Evolutionary conservation across 257 asterid species (phyloP).

Genomic region (Scutellaria galericulata): DNA sequence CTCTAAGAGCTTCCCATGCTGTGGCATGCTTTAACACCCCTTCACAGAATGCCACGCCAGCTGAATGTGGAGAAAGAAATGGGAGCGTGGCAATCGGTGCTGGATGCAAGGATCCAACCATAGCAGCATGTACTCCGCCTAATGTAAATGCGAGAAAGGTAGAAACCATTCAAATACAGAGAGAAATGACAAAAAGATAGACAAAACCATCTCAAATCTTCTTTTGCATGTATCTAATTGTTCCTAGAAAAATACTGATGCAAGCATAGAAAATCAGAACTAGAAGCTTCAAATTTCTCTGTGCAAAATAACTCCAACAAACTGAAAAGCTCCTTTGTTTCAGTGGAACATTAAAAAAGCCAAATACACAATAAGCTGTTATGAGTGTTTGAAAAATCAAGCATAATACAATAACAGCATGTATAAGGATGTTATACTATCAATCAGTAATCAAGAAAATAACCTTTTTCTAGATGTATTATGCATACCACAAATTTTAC

Average conservation of each 20-base stretch:
- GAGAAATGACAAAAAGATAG: not conserved
- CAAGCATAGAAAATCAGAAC: not conserved
- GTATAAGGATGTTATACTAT: not conserved
- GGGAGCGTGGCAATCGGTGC: constrained; percentile 93
- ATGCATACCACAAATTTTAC: not conserved
- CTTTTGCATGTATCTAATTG: no score
- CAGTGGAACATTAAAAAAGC: not conserved
- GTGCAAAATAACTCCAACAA: no score
- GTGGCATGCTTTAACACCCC: constrained; percentile 91
- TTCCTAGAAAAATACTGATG: no score
- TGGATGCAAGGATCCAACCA: constrained; percentile 97
- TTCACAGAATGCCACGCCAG: constrained; percentile 96
- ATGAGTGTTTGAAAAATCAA: not conserved
- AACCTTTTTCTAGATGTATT: not conserved
- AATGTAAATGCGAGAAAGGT: constrained; percentile 30
- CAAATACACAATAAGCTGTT: not conserved
- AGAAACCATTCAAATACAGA: constrained; percentile 21
- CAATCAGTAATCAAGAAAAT: not conserved
- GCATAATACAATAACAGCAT: not conserved
- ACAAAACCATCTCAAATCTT: no score
- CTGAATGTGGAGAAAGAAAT: constrained; percentile 96
- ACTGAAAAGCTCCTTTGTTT: not conserved
- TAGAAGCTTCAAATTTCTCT: not conserved
- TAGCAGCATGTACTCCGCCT: constrained; percentile 99
- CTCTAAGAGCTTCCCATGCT: constrained; percentile 94